These are phyloP conservation scores for Cyberlindnera mrakii DNA, from an alignment of 805 yeast genomes.

Conservation along the genomic window DNA sequence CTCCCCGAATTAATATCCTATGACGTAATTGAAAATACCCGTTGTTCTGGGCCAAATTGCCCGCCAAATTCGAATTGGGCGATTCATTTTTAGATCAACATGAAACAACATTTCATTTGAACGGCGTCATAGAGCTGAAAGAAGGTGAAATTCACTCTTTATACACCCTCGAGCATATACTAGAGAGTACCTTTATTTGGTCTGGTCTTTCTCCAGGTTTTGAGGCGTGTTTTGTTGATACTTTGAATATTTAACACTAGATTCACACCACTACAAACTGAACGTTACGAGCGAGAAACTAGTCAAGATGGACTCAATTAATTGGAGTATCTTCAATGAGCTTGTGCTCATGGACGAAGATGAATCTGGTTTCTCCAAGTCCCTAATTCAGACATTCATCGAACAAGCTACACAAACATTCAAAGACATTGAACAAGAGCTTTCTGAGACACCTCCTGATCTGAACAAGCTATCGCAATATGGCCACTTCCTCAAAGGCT, in stretches of 20 bases:
- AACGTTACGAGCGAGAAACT: no score
- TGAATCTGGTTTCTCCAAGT: slow-evolving; percentile 81
- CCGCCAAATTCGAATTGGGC: no score
- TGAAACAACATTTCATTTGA: neutral
- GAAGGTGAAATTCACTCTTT: no score
- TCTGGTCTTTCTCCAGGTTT: no score
- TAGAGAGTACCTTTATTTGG: no score
- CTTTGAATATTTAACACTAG: slow-evolving; percentile 9
- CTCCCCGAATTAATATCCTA: no score
- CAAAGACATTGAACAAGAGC: slow-evolving; percentile 50
- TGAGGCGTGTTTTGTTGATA: no score
- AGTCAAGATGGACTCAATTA: slow-evolving; percentile 51
- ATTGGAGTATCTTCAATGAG: slow-evolving; percentile 86
- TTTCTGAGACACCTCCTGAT: slow-evolving; percentile 29
- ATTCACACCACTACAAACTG: neutral
- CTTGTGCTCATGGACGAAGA: slow-evolving; percentile 94
- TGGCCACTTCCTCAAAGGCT: slow-evolving; percentile 93
- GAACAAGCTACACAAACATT: slow-evolving; percentile 87
- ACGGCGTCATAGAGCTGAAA: no score
- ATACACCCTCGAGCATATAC: no score
- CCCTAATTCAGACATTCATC: slow-evolving; percentile 74
- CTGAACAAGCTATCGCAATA: slow-evolving; percentile 59
- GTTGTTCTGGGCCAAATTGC: no score
- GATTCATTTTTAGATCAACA: neutral
- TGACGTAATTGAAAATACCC: no score